A percentile compares a stretch with the other conserved stretches of the same genome.
Evolutionary conservation across 2,329 filamentous ascomycete genomes (phyloP).

Genomic region (Fusarium sp.): DNA sequence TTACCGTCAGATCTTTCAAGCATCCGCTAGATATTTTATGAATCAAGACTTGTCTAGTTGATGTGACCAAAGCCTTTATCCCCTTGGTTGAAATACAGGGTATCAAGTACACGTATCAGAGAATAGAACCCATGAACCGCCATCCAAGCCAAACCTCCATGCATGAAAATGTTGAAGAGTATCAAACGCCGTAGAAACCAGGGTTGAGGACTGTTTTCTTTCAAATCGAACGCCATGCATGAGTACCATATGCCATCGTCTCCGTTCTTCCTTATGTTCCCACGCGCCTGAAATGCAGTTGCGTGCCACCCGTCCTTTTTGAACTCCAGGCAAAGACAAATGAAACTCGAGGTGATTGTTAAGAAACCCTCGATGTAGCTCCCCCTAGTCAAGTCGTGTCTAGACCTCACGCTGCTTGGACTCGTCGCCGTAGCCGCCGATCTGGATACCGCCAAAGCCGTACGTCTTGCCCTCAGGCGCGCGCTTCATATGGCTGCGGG

Average conservation of each 20-base stretch:
- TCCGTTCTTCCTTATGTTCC: constrained; percentile 5
- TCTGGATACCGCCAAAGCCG: constrained; percentile 60
- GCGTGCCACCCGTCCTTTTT: constrained; percentile 43
- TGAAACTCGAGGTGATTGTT: constrained; percentile 32
- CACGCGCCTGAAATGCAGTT: constrained; percentile 48
- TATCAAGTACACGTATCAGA: constrained; percentile 46
- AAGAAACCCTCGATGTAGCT: constrained; percentile 31
- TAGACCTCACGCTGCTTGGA: constrained; percentile 52
- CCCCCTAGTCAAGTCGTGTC: background rate
- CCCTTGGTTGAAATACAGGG: constrained; percentile 52
- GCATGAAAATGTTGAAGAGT: constrained; percentile 46
- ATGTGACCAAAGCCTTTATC: constrained; percentile 43
- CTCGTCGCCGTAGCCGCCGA: constrained; percentile 71
- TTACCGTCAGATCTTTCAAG: background rate
- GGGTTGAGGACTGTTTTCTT: constrained; percentile 50
- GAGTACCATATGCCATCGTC: constrained; percentile 6
- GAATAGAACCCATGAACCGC: constrained; percentile 20
- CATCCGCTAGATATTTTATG: constrained; percentile 4
- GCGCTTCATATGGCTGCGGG: constrained; percentile 70
- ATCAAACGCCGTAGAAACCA: constrained; percentile 44
- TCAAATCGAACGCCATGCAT: constrained; percentile 40
- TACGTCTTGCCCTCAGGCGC: constrained; percentile 75
- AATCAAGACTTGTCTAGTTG: constrained; percentile 47
- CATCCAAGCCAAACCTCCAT: constrained; percentile 15
- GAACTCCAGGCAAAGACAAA: constrained; percentile 24